A percentile compares a stretch with the other conserved stretches of the same genome.
phyloP scores from a whole-genome alignment of 2,329 filamentous ascomycete genomes.

The Lasiodiplodia theobromae region DNA sequence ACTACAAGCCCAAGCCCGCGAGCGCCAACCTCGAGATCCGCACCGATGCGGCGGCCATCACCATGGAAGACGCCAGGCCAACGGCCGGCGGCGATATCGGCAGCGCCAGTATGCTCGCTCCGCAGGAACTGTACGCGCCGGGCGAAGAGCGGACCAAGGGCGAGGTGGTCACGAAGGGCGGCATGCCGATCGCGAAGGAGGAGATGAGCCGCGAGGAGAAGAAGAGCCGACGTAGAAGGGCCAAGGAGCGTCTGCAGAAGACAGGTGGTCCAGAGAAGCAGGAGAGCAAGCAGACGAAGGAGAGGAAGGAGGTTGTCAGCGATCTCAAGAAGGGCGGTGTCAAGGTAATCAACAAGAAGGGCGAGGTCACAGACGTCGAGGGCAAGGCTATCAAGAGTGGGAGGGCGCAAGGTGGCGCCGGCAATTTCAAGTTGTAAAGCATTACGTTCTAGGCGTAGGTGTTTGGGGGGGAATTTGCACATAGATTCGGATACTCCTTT shows the following conservation, averaged over 20 bases:
- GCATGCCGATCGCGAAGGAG: constrained; percentile 77
- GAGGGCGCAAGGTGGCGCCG: constrained; percentile 37
- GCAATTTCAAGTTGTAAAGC: constrained; percentile 43
- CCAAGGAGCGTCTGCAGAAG: constrained; percentile 86
- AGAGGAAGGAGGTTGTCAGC: constrained; percentile 65
- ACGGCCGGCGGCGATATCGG: constrained; percentile 77
- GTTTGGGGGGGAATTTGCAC: not conserved
- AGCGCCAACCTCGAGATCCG: constrained; percentile 85
- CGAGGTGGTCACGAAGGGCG: constrained; percentile 80
- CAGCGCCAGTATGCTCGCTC: constrained; percentile 78
- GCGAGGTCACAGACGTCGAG: constrained; percentile 82
- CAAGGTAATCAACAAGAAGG: constrained; percentile 89
- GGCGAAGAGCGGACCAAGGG: constrained; percentile 70
- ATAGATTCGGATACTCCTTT: not conserved
- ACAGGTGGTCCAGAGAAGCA: constrained; percentile 54
- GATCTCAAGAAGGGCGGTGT: constrained; percentile 85
- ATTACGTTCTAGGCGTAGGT: not conserved
- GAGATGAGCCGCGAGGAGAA: constrained; percentile 92
- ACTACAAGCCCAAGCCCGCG: constrained; percentile 90
- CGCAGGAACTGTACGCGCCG: constrained; percentile 92
- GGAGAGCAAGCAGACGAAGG: constrained; percentile 66
- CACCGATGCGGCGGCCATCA: constrained; percentile 86
- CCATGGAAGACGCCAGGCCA: constrained; percentile 95
- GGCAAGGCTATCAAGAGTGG: constrained; percentile 70
- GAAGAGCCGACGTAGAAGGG: constrained; percentile 73